These are phyloP conservation scores for Parasitella parasitica DNA, from an alignment of 371 early-diverging fungal species.

Conservation along the genomic window DNA sequence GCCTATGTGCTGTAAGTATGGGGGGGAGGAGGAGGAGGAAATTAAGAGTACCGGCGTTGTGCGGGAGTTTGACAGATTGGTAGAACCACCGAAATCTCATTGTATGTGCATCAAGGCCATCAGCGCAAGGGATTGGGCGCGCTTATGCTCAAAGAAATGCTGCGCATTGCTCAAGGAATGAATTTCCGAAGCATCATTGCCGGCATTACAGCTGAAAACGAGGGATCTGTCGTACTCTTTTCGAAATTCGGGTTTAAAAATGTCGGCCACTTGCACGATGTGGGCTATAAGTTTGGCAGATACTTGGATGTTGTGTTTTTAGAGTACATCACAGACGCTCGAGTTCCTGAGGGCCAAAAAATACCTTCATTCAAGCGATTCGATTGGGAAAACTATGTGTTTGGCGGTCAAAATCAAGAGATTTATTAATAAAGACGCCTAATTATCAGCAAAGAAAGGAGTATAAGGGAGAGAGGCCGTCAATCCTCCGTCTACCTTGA, in stretches of 20 bases:
- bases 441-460: slow-evolving; percentile 2
- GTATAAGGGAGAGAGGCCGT: background rate
- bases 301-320: slow-evolving; percentile 42
- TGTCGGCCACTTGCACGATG: slow-evolving; percentile 35
- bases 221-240: slow-evolving; percentile 35
- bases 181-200: slow-evolving; percentile 38
- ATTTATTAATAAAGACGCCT: background rate
- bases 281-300: slow-evolving; percentile 48
- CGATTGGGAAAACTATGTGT: slow-evolving; percentile 33
- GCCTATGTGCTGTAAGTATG: slow-evolving; percentile 43
- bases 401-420: slow-evolving; percentile 7
- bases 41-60: slow-evolving; percentile 37
- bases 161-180: slow-evolving; percentile 36
- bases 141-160: slow-evolving; percentile 31
- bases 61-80: slow-evolving; percentile 24
- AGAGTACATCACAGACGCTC: slow-evolving; percentile 31
- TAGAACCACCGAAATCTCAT: slow-evolving; percentile 46
- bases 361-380: slow-evolving; percentile 32
- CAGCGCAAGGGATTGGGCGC: slow-evolving; percentile 46
- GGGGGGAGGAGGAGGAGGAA: no score
- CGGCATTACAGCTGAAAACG: slow-evolving; percentile 45
- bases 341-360: slow-evolving; percentile 1
- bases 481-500: slow-evolving; percentile 6
- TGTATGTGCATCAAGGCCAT: slow-evolving; percentile 43
- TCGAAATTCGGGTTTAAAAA: slow-evolving; percentile 31